These are phyloP conservation scores for Mollisiaceae sp. DNA, from an alignment of 2,329 filamentous ascomycete genomes.

Conservation along the genomic window DNA sequence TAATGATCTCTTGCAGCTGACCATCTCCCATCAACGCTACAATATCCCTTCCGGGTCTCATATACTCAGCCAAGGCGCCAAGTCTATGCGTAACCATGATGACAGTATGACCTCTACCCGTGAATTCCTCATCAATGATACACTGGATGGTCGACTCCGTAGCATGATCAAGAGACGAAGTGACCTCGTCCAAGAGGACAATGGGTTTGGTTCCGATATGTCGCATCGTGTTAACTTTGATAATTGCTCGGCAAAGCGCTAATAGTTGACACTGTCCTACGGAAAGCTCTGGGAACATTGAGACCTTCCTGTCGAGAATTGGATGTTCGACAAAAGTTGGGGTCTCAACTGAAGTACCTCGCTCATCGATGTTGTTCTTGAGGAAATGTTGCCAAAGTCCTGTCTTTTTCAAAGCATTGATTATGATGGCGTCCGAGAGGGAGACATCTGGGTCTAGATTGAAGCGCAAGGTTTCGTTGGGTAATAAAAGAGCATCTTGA, in stretches of 20 bases:
- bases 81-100: conserved; percentile 46
- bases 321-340: conserved; percentile 18
- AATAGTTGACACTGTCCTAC: conserved; percentile 53
- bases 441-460: conserved; percentile 40
- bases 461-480: conserved; percentile 40
- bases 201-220: conserved; percentile 38
- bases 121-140: conserved; percentile 44
- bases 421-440: conserved; percentile 31
- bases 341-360: not conserved
- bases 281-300: conserved; percentile 40
- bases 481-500: conserved; percentile 49
- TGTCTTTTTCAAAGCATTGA: conserved; percentile 21
- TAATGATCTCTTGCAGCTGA: too few species aligned
- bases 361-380: not conserved
- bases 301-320: conserved; percentile 39
- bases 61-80: conserved; percentile 26
- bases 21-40: conserved; percentile 37
- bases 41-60: conserved; percentile 38
- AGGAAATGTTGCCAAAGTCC: conserved; percentile 25
- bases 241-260: conserved; percentile 52
- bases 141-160: conserved; percentile 43
- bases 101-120: conserved; percentile 38
- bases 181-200: conserved; percentile 51
- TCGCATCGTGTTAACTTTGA: conserved; percentile 37
- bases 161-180: conserved; percentile 45